These are phyloP conservation scores for Yueomyces sp. DNA, from an alignment of 1,139 yeast species.

Conservation along the genomic window DNA sequence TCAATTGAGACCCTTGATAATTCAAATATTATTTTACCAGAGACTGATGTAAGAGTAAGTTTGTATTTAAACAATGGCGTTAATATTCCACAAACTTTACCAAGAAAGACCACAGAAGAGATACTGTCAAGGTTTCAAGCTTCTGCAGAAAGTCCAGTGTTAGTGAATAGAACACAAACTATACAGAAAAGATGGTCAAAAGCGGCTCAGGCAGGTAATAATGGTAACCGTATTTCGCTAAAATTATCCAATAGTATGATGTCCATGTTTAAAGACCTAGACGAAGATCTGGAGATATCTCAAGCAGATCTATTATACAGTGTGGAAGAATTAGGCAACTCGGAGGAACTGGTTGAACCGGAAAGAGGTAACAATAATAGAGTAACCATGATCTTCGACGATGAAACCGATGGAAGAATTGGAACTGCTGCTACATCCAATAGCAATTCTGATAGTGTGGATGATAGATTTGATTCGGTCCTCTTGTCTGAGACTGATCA, in stretches of 20 bases:
- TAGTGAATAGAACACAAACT: constrained; percentile 2
- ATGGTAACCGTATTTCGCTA: constrained; percentile 3
- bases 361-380: constrained; percentile 7
- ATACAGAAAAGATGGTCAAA: constrained; percentile 16
- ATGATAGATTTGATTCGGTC: no score
- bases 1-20: constrained; percentile 23
- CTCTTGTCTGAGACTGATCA: background rate
- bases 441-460: background rate
- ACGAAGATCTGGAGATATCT: constrained; percentile 14
- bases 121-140: constrained; percentile 21
- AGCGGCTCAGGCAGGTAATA: constrained; percentile 4
- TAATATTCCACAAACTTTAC: constrained; percentile 6
- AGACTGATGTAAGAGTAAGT: constrained; percentile 23
- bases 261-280: constrained; percentile 23
- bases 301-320: background rate
- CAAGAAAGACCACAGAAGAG: constrained; percentile 24
- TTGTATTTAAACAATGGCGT: constrained; percentile 17
- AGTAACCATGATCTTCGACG: constrained; percentile 24
- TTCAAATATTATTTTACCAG: constrained; percentile 18
- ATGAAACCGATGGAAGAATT: constrained; percentile 6
- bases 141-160: constrained; percentile 14
- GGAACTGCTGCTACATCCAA: background rate
- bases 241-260: constrained; percentile 14
- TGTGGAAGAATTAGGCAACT: background rate
- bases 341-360: background rate